phyloP scores from a whole-genome alignment of 1,139 yeast genomes.

The Sugiyamaella xylanicola region DNA sequence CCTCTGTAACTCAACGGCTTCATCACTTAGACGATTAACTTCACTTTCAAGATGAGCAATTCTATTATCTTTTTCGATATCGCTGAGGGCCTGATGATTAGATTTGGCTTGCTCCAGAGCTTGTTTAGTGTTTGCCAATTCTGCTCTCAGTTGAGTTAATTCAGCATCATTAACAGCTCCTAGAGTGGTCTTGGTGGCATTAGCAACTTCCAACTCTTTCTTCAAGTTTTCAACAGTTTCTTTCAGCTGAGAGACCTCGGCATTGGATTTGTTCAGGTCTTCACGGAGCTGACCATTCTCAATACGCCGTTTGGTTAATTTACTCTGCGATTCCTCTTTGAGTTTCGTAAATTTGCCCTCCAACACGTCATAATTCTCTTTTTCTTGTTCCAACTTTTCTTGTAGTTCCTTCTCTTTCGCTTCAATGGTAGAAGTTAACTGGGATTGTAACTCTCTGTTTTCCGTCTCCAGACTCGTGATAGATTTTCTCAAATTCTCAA shows the following conservation, averaged over 20 bases:
- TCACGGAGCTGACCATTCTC: constrained; percentile 31
- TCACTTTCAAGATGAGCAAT: constrained; percentile 36
- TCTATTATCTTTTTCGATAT: constrained; percentile 31
- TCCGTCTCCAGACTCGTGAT: constrained; percentile 23
- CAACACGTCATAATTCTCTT: constrained; percentile 18
- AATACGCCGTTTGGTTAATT: constrained; percentile 36
- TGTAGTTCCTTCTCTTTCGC: constrained; percentile 19
- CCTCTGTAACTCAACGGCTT: constrained; percentile 29
- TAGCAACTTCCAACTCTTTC: constrained; percentile 25
- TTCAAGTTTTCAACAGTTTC: constrained; percentile 30
- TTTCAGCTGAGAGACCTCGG: constrained; percentile 25
- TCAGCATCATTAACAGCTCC: constrained; percentile 25
- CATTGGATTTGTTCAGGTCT: constrained; percentile 29
- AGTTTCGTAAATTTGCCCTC: constrained; percentile 33
- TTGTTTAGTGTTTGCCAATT: constrained; percentile 28
- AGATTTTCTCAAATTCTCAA: constrained; percentile 38
- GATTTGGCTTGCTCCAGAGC: constrained; percentile 41
- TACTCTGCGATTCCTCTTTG: constrained; percentile 38
- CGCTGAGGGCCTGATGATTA: constrained; percentile 24
- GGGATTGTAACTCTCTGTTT: constrained; percentile 7
- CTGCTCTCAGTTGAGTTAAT: constrained; percentile 31
- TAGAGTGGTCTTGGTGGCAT: constrained; percentile 24
- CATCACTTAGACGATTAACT: constrained; percentile 32
- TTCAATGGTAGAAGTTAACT: constrained; percentile 9
- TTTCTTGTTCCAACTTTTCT: constrained; percentile 18